These are phyloP conservation scores for Nitzschia sp. DNA, from an alignment of 108 stramenopile genomes.

Conservation along the genomic window DNA sequence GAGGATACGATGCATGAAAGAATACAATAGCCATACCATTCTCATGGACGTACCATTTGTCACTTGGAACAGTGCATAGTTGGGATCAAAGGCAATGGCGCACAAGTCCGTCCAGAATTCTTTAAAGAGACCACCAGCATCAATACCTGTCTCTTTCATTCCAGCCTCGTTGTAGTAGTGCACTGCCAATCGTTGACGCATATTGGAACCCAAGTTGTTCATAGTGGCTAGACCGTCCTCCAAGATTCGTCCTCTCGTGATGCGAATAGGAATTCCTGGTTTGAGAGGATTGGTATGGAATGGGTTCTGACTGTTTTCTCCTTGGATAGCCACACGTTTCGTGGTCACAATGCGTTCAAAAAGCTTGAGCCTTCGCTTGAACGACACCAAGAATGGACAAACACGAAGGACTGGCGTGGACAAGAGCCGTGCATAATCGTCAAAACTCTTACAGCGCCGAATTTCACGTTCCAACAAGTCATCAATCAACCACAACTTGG, in stretches of 20 bases:
- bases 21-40: neutral
- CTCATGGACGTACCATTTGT: slow-evolving; percentile 60
- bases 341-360: slow-evolving; percentile 84
- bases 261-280: slow-evolving; percentile 76
- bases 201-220: slow-evolving; percentile 75
- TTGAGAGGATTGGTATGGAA: slow-evolving; percentile 52
- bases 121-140: slow-evolving; percentile 98
- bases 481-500: slow-evolving; percentile 80
- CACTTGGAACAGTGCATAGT: slow-evolving; percentile 88
- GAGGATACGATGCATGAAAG: neutral
- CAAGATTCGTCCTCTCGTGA: slow-evolving; percentile 77
- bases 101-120: slow-evolving; percentile 93
- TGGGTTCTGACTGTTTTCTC: slow-evolving; percentile 50
- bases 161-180: slow-evolving; percentile 83
- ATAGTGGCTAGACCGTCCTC: slow-evolving; percentile 82
- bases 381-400: slow-evolving; percentile 83
- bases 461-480: slow-evolving; percentile 73
- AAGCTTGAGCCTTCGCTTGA: slow-evolving; percentile 79
- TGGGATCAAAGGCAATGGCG: slow-evolving; percentile 85
- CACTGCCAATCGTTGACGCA: slow-evolving; percentile 79
- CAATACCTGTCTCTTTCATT: slow-evolving; percentile 85
- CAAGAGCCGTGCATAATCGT: slow-evolving; percentile 59
- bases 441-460: slow-evolving; percentile 57
- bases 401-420: slow-evolving; percentile 67
- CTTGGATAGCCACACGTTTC: slow-evolving; percentile 35